Evolutionary conservation across 73 alveolate species (phyloP), one percentile per base, ranked within the genome.

Genomic region (Tetrahymena thermophila): DNA sequence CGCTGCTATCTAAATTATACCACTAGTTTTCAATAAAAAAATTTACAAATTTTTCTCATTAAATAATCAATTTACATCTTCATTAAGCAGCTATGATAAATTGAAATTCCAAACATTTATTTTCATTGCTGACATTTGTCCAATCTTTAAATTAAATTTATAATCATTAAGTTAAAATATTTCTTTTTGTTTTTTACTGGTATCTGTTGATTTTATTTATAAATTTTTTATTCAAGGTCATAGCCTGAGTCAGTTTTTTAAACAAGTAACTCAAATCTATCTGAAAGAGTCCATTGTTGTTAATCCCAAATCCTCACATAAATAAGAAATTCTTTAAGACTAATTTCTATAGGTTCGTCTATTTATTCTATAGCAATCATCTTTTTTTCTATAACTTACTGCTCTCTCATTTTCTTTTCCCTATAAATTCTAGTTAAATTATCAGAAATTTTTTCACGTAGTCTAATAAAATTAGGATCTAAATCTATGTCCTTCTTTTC

Each of bases 261-360:
- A 43, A 94, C 96, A 9, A 94, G 71, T n/a, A 84, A 85, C 85
- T 94, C 96, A 85, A 34, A 42, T 85, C 96, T 94, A 43, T 94
- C 96, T 15, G 96, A 94, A 1, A 94, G 93, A 35, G 93, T 94
- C 94, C 94, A 94, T 43, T 21, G 31, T 42, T 94, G 40, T 84
- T 94, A 85, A 38, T 94, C 96, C 96, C 96, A 94, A 34, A 94
- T 85, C 85, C 96, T 94, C 21, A 94, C 89, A 94, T 94, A 94
- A 84, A 94, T 94, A 19, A 94, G 85, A n/a, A 94, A 94, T 37
- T 94, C 96, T 31, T 94, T 94, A 34, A 94, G 85, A n/a, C 93
- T 85, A 14, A 84, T 84, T 35, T 94, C 93, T 9, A 42, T 34
- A 84, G 94, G 93, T 13, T 94, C 94, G 35, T 94, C 96, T 14